Conservation (phyloP, 768 basidiomycete species). For the Trametopsis cervina region DNA sequence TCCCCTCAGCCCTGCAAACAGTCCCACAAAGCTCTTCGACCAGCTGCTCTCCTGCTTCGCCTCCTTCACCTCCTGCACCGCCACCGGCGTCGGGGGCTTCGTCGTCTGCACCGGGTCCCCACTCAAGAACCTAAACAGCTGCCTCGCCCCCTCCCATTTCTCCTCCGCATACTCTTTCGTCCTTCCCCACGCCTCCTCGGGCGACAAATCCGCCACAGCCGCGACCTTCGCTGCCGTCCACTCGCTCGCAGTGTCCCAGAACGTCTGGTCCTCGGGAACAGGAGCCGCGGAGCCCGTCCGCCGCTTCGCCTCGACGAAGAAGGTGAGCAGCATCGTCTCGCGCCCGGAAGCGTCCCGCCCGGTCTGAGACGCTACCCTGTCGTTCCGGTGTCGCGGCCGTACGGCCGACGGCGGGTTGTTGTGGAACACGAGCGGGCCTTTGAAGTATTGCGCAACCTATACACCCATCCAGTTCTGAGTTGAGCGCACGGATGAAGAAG, state of each 20-base stretch:
- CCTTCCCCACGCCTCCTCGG: conserved; percentile 47
- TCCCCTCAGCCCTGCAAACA: conserved; percentile 61
- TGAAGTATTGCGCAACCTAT: conserved; percentile 66
- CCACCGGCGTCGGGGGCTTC: conserved; percentile 22
- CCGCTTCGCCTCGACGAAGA: conserved; percentile 64
- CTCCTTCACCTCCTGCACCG: conserved; percentile 23
- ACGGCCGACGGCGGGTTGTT: conserved; percentile 72
- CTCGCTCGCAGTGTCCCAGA: conserved; percentile 39
- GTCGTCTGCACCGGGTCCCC: conserved; percentile 45
- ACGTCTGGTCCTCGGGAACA: conserved; percentile 10
- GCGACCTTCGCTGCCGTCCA: conserved; percentile 31
- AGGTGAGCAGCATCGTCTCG: conserved; percentile 81
- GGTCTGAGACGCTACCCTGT: conserved; percentile 75
- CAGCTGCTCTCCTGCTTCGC: conserved; percentile 31
- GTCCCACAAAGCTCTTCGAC: conserved; percentile 49
- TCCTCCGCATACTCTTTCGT: conserved; percentile 14
- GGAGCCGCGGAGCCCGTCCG: conserved; percentile 26
- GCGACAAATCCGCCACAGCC: conserved; percentile 42
- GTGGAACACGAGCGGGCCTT: conserved; percentile 65
- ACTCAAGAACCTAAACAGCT: conserved; percentile 65
- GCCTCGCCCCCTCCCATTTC: conserved; percentile 32
- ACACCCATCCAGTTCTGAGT: conserved; percentile 4
- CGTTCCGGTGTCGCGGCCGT: conserved; percentile 76
- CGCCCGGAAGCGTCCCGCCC: conserved; percentile 65
- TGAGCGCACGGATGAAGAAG: not conserved